A percentile compares a stretch with the other conserved stretches of the same genome.
Evolutionary conservation across 2,329 filamentous ascomycete species (phyloP).

Genomic region (Acephala macrosclerotiorum): DNA sequence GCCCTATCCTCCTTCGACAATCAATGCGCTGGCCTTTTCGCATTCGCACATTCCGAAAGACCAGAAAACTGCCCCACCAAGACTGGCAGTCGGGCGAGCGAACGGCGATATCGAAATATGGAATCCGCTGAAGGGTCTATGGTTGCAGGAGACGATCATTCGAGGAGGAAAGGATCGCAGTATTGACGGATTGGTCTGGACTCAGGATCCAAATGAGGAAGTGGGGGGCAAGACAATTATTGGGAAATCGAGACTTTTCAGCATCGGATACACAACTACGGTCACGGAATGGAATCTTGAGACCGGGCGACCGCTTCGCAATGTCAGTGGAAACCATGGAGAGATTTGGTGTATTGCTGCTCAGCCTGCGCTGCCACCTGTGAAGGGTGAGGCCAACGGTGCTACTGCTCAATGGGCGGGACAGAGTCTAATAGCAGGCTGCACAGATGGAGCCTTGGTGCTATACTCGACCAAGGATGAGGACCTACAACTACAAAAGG

Average conservation of each 20-base stretch:
- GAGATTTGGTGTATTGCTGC: slow-evolving; percentile 97
- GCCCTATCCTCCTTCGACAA: slow-evolving; percentile 87
- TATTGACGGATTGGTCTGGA: slow-evolving; percentile 92
- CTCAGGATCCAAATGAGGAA: slow-evolving; percentile 80
- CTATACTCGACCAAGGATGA: slow-evolving; percentile 86
- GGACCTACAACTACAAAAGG: slow-evolving; percentile 80
- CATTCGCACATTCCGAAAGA: slow-evolving; percentile 65
- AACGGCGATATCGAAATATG: slow-evolving; percentile 98
- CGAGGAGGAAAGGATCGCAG: slow-evolving; percentile 84
- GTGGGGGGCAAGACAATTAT: slow-evolving; percentile 66
- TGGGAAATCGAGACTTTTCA: slow-evolving; percentile 88
- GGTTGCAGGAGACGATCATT: slow-evolving; percentile 90
- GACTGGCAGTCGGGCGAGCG: slow-evolving; percentile 87
- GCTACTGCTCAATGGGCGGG: slow-evolving; percentile 37
- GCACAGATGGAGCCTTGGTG: slow-evolving; percentile 88
- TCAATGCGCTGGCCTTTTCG: slow-evolving; percentile 95
- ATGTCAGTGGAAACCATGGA: slow-evolving; percentile 90
- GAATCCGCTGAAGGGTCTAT: slow-evolving; percentile 79
- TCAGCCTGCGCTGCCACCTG: slow-evolving; percentile 63
- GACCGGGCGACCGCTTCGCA: slow-evolving; percentile 77
- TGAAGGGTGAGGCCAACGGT: slow-evolving; percentile 42
- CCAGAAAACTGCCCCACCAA: slow-evolving; percentile 65
- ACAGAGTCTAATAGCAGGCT: slow-evolving; percentile 83
- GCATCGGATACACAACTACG: slow-evolving; percentile 90
- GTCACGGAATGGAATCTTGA: slow-evolving; percentile 96